These are phyloP conservation scores for Solanum rostratum DNA, from an alignment of 257 asterid genomes.

Conservation along the genomic window DNA sequence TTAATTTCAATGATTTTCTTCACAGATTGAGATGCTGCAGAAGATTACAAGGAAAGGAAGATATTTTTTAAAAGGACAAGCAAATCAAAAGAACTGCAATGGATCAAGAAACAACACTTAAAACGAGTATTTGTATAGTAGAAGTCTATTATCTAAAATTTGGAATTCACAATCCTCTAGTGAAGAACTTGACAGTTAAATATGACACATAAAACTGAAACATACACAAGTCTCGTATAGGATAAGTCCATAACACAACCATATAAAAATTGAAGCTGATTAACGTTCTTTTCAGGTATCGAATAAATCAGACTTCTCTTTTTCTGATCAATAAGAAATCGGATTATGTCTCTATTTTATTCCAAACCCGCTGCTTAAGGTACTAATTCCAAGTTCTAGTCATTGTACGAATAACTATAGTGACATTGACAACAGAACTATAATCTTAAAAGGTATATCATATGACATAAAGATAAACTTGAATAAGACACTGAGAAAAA, in stretches of 20 bases:
- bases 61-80: not conserved
- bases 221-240: not conserved
- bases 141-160: not conserved
- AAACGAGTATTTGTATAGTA: not conserved
- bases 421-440: not conserved
- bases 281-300: not conserved
- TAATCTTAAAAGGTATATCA: not conserved
- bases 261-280: not conserved
- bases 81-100: not conserved
- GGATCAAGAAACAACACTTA: not conserved
- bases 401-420: not conserved
- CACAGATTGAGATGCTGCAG: constrained; percentile 78
- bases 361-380: not conserved
- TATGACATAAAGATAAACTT: not conserved
- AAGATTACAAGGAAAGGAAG: not conserved
- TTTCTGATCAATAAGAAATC: not conserved
- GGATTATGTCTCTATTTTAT: not conserved
- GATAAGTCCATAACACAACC: not conserved
- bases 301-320: not conserved
- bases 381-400: not conserved
- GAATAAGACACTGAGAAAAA: not conserved
- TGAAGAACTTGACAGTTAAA: not conserved
- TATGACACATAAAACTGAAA: not conserved
- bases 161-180: not conserved
- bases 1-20: constrained; percentile 86